Evolutionary conservation across 306 rosid species (phyloP), one percentile per base, ranked within the genome.

Genomic region (Cicer chorassanicum): DNA sequence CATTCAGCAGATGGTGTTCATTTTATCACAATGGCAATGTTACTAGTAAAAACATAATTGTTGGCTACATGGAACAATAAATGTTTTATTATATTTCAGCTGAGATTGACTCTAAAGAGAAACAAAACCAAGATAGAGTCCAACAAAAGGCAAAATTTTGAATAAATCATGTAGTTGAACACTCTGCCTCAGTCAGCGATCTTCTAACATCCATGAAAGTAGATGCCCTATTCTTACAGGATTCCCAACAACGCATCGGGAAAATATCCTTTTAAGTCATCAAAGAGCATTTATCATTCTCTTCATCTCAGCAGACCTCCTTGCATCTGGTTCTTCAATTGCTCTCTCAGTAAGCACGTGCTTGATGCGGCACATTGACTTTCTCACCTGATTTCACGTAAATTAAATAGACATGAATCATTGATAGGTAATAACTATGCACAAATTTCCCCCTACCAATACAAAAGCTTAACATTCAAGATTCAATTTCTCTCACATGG

Each of bases 301-400:
- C 96, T 86, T 91, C 98, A 94, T 91, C 87, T 94, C 98, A 63
- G 94, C 93, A 65, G 95, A 80, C 88, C 97, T 90, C 84, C 97
- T 86, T 16, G 94, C 85, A 78, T 94, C 97, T 15, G 96, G 94
- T n/a, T 94, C 98, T 9, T 88, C 97, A 42, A 90, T 88, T 65
- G 96, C 98, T 71, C 97, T 88, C 86, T 94, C 98, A 0, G 97
- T 94, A 64, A 91, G 97, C 42, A 94, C 96, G 0, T 94, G 98
- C 87, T 94, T 94, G 87, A 94, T 90, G 77, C 96, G 96, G 69
- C 98, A 94, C 98, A 94, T 90, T 13, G 98, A 91, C 89, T 90
- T 94, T 71, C 98, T 87, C 85, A 94, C 97, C 98, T 94, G 81
- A 78, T 82, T 76, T 74, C 85, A 74, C 79, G 68, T 62, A 43